Evolutionary conservation across 805 yeast species (phyloP).

Genomic region (Debaryomyces hansenii): DNA sequence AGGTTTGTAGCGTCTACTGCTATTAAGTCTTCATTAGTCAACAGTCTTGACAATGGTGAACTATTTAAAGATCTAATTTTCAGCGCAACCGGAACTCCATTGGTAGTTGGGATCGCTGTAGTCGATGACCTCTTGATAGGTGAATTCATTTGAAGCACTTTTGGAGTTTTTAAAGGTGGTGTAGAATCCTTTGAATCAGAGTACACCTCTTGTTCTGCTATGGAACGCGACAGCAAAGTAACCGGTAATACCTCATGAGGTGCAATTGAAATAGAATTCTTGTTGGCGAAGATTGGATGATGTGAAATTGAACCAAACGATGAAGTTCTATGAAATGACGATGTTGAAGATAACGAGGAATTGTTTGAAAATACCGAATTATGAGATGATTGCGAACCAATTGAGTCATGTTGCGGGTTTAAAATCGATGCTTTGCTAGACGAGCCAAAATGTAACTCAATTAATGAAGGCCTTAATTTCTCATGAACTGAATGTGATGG

Average conservation of each 20-base stretch:
- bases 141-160: conserved; percentile 5
- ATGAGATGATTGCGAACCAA: conserved; percentile 26
- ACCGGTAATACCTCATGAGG: conserved; percentile 16
- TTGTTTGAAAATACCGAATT: conserved; percentile 37
- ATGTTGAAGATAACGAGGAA: conserved; percentile 33
- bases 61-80: conserved; percentile 14
- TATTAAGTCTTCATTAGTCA: conserved; percentile 3
- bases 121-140: conserved; percentile 5
- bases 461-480: conserved; percentile 33
- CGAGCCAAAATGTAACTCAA: conserved; percentile 28
- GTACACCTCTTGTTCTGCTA: neutral
- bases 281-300: conserved; percentile 6
- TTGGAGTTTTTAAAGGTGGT: neutral
- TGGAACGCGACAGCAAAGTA: neutral
- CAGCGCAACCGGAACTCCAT: conserved; percentile 4
- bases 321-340: conserved; percentile 25
- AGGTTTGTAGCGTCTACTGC: conserved; percentile 2
- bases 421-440: conserved; percentile 3
- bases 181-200: neutral
- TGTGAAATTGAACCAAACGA: conserved; percentile 32
- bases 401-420: conserved; percentile 16
- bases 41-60: conserved; percentile 14
- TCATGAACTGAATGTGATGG: conserved; percentile 23
- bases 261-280: conserved; percentile 16
- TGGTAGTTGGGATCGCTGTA: neutral